Percentiles rank a stretch among this genome's conserved stretches.
Evolutionary conservation across 169 alveolate species (phyloP).

Genomic region (Eimeria sp.): DNA sequence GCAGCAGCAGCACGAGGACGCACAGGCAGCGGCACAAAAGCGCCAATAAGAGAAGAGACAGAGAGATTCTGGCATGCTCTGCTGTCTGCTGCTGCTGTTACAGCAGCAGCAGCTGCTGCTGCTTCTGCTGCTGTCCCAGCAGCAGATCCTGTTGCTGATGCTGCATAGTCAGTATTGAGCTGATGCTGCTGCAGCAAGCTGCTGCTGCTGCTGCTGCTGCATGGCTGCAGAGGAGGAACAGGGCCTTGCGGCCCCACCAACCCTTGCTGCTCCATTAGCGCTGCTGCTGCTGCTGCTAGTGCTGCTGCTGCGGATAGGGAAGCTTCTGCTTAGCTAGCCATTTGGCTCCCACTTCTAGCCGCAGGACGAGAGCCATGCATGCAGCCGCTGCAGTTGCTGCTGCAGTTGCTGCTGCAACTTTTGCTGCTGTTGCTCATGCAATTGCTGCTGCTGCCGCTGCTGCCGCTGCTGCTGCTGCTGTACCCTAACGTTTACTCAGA

Average conservation of each 20-base stretch:
- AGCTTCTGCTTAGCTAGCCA: background rate
- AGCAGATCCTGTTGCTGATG: too few species aligned
- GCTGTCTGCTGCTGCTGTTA: background rate
- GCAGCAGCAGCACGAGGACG: background rate
- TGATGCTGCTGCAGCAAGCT: too few species aligned
- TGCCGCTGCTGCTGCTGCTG: conserved; percentile 18
- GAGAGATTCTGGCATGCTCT: conserved; percentile 10
- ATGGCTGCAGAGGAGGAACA: conserved; percentile 2
- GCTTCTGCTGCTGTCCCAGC: too few species aligned
- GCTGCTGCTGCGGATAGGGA: background rate
- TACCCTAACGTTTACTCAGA: background rate
- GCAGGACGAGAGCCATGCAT: background rate
- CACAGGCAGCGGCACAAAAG: conserved; percentile 41
- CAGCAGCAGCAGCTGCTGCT: too few species aligned
- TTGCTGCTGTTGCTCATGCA: background rate
- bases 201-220: conserved; percentile 28
- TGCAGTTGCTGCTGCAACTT: too few species aligned
- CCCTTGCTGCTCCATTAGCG: background rate
- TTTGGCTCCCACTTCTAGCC: background rate
- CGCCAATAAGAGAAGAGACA: conserved; percentile 21
- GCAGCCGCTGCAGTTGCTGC: too few species aligned
- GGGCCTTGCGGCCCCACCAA: background rate
- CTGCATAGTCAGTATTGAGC: too few species aligned
- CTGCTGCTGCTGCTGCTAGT: conserved; percentile 13
- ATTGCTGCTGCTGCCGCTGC: conserved; percentile 24